Conservation (phyloP, 352 stramenopile species). For the Phytophthora chlamydospora region DNA sequence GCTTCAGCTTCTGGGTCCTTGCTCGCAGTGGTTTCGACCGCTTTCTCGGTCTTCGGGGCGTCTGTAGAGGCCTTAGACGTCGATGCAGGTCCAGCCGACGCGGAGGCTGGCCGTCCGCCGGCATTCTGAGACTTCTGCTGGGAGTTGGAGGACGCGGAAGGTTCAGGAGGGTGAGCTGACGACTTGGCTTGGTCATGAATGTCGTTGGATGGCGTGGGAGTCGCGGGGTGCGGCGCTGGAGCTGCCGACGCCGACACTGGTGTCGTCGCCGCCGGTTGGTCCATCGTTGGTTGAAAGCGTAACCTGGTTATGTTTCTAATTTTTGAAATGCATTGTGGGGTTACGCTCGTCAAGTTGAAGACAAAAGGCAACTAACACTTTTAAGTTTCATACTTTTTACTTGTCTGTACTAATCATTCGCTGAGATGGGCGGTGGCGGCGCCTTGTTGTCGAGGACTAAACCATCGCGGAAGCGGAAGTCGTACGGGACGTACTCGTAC, state of each 20-base stretch:
- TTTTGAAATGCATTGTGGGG: no score
- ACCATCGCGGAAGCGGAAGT: slow-evolving; percentile 58
- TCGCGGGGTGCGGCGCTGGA: slow-evolving; percentile 12
- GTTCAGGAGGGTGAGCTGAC: not conserved
- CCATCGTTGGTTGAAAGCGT: slow-evolving; percentile 11
- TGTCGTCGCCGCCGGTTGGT: slow-evolving; percentile 19
- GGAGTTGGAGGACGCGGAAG: slow-evolving; percentile 1
- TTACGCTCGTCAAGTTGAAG: no score
- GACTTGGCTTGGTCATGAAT: slow-evolving; percentile 15
- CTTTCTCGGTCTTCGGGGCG: slow-evolving; percentile 20
- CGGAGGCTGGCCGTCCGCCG: slow-evolving; percentile 1
- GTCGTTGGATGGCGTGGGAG: not conserved
- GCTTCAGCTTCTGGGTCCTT: slow-evolving; percentile 13
- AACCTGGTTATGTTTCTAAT: no score
- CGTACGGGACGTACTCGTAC: slow-evolving; percentile 61
- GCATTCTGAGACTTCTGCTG: slow-evolving; percentile 22
- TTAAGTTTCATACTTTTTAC: no score
- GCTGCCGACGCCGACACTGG: slow-evolving; percentile 18
- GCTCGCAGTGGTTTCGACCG: slow-evolving; percentile 22
- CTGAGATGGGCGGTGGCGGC: not conserved
- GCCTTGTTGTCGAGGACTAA: slow-evolving; percentile 9
- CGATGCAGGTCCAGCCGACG: slow-evolving; percentile 26
- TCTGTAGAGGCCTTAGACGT: slow-evolving; percentile 40
- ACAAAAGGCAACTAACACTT: no score
- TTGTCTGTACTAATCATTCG: no score